Evolutionary conservation across 108 stramenopile genomes (phyloP), one percentile per base, ranked within the genome.

Genomic region (Nitzschia sp.): DNA sequence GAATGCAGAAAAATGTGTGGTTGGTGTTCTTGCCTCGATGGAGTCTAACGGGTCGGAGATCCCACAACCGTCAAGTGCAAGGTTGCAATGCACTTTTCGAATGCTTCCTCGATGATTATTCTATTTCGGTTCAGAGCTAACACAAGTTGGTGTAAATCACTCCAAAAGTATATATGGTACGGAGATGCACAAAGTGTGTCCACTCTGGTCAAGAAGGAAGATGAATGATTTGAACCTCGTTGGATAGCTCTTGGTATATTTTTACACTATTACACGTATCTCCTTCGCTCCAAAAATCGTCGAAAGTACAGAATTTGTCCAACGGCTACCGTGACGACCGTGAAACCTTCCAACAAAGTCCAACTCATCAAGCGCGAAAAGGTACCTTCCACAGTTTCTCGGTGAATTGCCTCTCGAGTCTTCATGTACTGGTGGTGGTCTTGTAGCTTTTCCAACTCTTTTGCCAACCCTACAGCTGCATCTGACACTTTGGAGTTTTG

Each of bases 231-330:
- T 34, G 29, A 34, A 1, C 29, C 5, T 5, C 1, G 3, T 34
- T 34, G 29, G 29, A 34, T 34, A 34, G 29, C 29, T 34, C 29
- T 34, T 34, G 29, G 5, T 5, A 15, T 48, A 48, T 15, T 48
- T 48, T 15, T 48, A 17, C 17, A 48, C 2, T 5, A 2, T 34
- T 86, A 87, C 64, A 87, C 70, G 59, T 85, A 87, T 37, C 84
- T 57, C 65, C 72, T 75, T 63, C 77, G 78, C 65, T 89, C 88
- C 41, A 89, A 77, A 67, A 86, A 89, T 51, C 80, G 69, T 52
- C 80, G 83, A 56, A 89, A 78, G 62, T 86, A 89, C 65, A 86
- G 34, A 41, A 89, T 82, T 50, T 89, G 88, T 53, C 68, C 85
- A 56, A 50, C 66, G 3, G 88, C 83, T 10, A 89, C 73, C 25